These are phyloP conservation scores for Rosa hybrid DNA, from an alignment of 331 rosid species.

Conservation along the genomic window DNA sequence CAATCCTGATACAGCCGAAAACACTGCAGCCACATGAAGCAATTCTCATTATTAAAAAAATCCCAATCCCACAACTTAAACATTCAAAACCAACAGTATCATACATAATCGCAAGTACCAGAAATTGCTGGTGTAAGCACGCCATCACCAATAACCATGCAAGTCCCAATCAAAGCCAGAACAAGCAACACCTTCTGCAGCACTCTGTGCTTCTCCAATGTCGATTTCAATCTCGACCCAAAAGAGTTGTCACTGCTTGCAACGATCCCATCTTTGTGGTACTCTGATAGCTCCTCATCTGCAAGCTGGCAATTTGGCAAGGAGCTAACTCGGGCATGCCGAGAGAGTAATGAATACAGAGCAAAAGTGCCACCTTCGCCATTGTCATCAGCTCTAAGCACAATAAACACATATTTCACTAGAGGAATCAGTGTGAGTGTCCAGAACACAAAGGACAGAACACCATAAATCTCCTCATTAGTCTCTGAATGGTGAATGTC, in stretches of 20 bases:
- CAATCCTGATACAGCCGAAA: slow-evolving; percentile 94
- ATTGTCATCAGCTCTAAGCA: slow-evolving; percentile 90
- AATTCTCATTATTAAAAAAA: slow-evolving; percentile 9
- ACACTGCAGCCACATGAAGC: slow-evolving; percentile 54
- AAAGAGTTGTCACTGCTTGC: slow-evolving; percentile 32
- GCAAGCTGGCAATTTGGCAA: slow-evolving; percentile 88
- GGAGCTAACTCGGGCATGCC: slow-evolving; percentile 84
- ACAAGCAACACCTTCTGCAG: slow-evolving; percentile 78
- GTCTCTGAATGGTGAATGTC: slow-evolving; percentile 88
- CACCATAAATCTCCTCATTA: slow-evolving; percentile 95
- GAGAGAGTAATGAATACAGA: slow-evolving; percentile 78
- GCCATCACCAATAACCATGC: slow-evolving; percentile 99
- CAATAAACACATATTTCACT: slow-evolving; percentile 87
- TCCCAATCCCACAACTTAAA: slow-evolving; percentile 22
- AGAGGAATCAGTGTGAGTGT: slow-evolving; percentile 84
- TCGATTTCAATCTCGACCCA: slow-evolving; percentile 62
- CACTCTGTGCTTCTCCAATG: slow-evolving; percentile 75
- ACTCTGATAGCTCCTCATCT: slow-evolving; percentile 80
- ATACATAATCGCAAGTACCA: slow-evolving; percentile 50
- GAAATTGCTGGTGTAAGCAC: slow-evolving; percentile 99
- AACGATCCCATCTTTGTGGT: slow-evolving; percentile 58
- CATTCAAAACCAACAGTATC: slow-evolving; percentile 6
- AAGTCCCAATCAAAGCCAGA: slow-evolving; percentile 90
- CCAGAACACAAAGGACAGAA: slow-evolving; percentile 91
- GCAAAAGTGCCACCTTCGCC: slow-evolving; percentile 99